These are phyloP conservation scores for Ceratobasidium sp. DNA, from an alignment of 1,284 basidiomycete species.

Conservation along the genomic window DNA sequence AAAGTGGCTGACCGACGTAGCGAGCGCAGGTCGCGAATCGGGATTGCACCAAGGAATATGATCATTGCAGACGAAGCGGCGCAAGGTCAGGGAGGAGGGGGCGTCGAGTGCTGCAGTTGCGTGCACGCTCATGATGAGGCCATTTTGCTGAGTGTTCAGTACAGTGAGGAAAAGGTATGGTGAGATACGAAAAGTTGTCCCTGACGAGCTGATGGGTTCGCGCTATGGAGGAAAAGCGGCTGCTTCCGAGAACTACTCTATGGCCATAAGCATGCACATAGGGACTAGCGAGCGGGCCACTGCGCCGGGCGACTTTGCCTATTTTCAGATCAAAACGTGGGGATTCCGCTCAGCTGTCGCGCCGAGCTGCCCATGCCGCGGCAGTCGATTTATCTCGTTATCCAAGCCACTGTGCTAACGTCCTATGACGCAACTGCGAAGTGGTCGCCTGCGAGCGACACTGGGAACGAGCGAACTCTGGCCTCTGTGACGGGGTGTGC, in stretches of 20 bases:
- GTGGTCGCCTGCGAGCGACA: background rate
- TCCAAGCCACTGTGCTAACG: background rate
- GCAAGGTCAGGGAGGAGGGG: too few relatives aligned
- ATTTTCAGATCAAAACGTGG: conserved; percentile 3
- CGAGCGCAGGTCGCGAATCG: background rate
- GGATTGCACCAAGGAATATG: background rate
- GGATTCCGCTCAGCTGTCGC: conserved; percentile 2
- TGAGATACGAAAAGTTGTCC: background rate
- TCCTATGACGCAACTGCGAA: conserved; percentile 10
- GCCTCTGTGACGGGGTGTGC: background rate
- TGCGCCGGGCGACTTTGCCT: background rate
- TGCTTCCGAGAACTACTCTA: too few relatives aligned
- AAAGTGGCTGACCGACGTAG: background rate
- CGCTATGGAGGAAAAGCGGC: background rate
- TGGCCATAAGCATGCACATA: conserved; percentile 1
- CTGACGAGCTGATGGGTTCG: conserved; percentile 2
- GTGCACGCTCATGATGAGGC: background rate
- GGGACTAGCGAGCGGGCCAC: background rate
- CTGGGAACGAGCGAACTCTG: background rate
- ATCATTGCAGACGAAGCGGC: too few relatives aligned
- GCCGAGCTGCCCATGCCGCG: too few relatives aligned
- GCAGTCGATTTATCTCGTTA: background rate
- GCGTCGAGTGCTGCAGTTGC: background rate
- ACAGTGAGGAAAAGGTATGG: background rate
- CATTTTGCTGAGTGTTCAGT: background rate